These are phyloP conservation scores for Tanozyma kutaoensis DNA, from an alignment of 805 yeast species.

Conservation along the genomic window DNA sequence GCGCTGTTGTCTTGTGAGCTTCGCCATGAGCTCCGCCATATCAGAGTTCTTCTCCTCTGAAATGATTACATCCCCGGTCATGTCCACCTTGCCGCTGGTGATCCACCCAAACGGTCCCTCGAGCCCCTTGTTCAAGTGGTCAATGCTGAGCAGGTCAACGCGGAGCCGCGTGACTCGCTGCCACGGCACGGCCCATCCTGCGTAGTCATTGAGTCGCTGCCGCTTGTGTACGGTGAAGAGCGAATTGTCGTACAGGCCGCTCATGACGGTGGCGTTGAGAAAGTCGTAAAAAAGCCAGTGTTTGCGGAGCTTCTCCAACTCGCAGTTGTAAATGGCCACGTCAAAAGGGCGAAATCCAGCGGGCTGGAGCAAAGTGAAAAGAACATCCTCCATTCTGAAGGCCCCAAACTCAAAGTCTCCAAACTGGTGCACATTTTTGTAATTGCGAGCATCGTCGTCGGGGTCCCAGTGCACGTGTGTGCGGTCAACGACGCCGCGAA, in stretches of 20 bases:
- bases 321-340: slow-evolving; percentile 80
- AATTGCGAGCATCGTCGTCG: slow-evolving; percentile 71
- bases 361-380: slow-evolving; percentile 77
- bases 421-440: slow-evolving; percentile 56
- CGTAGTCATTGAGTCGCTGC: slow-evolving; percentile 41
- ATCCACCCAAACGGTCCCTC: slow-evolving; percentile 98
- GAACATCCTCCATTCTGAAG: slow-evolving; percentile 71
- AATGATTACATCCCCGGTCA: slow-evolving; percentile 78
- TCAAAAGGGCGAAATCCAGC: slow-evolving; percentile 69
- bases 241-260: slow-evolving; percentile 89
- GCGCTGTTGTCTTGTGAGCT: slow-evolving; percentile 11
- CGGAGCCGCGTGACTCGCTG: slow-evolving; percentile 62
- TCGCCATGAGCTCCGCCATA: slow-evolving; percentile 32
- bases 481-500: slow-evolving; percentile 88
- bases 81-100: slow-evolving; percentile 79
- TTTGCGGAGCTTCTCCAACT: slow-evolving; percentile 64
- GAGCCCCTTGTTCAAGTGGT: slow-evolving; percentile 81
- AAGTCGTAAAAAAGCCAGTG: slow-evolving; percentile 91
- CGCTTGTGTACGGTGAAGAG: slow-evolving; percentile 82
- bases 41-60: slow-evolving; percentile 47
- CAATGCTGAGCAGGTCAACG: slow-evolving; percentile 74
- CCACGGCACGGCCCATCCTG: slow-evolving; percentile 20
- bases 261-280: slow-evolving; percentile 67
- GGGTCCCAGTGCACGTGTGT: slow-evolving; percentile 76
- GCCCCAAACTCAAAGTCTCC: slow-evolving; percentile 91